Evolutionary conservation across 345 rosid species (phyloP), one percentile per base, ranked within the genome.

Genomic region (Erysimum cheiranthoides): DNA sequence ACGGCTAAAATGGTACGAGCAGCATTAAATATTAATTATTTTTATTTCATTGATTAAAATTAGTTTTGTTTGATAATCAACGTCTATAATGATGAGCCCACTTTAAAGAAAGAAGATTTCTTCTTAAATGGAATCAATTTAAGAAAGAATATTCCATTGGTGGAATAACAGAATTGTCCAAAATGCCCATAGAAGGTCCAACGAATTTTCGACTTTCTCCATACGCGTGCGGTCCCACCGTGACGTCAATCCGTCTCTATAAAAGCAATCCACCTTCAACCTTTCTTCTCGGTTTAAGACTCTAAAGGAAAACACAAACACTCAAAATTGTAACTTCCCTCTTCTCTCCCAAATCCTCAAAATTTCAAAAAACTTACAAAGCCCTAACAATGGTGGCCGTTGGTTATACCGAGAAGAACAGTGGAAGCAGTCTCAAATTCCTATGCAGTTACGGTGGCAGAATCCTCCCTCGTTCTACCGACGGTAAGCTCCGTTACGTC

Each of bases 391-490:
- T 78, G 81, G 78, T 78, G 74, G 59, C 73, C 0, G 78, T 54
- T 46, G 60, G 36, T 46, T 18, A 16, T 28, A 70, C 10, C 42
- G 71, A 69, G 65, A 76, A 76, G 75, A 76, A 46, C 64, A 42
- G 61, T 70, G 76, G 75, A 70, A 77, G 66, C 40, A 77, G 6
- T 49, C 67, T 90, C 38, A 95, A 95, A 84, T 90, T 92, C 66
- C 85, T 95, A 10, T 92, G 97, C 78, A 95, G 97, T 73, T 95
- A 95, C 38, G 86, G 87, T 47, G 97, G 99, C 6, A 86, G 53
- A 81, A 90, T 95, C 43, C 59, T 71, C 10, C 97, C 86, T 32
- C 97, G 99, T 57, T 79, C 84, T 18, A 46, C 75, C 3, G 97
- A 92, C 80, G 93, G 96, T 28, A 73, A 83, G 70, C 93, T 92